These are phyloP conservation scores for Talaromyces pinophilus DNA, from an alignment of 2,329 filamentous ascomycete species.

Conservation along the genomic window DNA sequence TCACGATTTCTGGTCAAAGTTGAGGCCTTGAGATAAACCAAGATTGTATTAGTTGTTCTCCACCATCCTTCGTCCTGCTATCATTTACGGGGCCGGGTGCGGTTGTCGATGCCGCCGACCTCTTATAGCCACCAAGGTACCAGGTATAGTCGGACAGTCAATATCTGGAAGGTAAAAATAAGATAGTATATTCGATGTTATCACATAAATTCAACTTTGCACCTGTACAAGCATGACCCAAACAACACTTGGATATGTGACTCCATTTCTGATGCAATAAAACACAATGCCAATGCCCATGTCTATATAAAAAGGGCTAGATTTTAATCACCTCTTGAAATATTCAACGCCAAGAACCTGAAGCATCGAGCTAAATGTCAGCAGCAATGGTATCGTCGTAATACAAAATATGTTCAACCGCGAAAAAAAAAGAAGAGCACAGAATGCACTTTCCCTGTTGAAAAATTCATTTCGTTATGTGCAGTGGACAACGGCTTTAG, in stretches of 20 bases:
- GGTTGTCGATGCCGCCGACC: neutral
- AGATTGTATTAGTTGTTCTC: neutral
- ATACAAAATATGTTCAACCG: conserved; percentile 12
- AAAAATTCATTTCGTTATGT: neutral
- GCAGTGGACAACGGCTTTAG: conserved; percentile 26
- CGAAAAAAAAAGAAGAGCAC: conserved; percentile 9
- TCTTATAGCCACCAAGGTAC: too few relatives aligned
- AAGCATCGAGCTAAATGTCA: neutral
- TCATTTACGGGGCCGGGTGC: neutral
- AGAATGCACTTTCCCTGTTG: neutral
- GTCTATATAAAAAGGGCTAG: conserved; percentile 2
- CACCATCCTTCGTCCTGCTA: neutral
- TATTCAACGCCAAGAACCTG: conserved; percentile 1
- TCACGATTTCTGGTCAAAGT: neutral
- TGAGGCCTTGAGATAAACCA: neutral
- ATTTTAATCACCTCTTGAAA: neutral
- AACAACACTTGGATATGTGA: conserved; percentile 4
- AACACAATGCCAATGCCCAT: conserved; percentile 2
- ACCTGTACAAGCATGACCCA: neutral
- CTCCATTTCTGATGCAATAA: conserved; percentile 16
- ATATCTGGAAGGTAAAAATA: neutral
- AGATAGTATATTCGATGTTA: neutral
- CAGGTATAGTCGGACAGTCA: neutral
- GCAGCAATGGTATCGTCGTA: conserved; percentile 20
- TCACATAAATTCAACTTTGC: neutral